phyloP scores from a whole-genome alignment of 805 yeast genomes.

The Saturnispora mendoncae region DNA sequence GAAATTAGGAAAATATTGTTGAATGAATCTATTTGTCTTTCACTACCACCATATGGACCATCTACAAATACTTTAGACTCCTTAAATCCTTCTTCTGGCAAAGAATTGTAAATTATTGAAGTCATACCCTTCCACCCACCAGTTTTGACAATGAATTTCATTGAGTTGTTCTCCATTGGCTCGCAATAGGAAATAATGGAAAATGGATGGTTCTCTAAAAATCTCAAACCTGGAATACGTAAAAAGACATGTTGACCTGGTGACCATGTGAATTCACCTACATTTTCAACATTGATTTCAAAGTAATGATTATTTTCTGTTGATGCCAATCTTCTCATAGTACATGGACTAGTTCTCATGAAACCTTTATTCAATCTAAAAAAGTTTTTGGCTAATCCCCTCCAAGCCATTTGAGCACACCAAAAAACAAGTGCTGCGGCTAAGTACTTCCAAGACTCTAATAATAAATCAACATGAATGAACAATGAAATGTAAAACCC shows the following conservation, averaged over 20 bases:
- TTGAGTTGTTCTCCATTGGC: conserved; percentile 18
- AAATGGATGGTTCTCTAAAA: conserved; percentile 50
- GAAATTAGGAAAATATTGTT: conserved; percentile 35
- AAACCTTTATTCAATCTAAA: conserved; percentile 36
- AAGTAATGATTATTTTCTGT: conserved; percentile 31
- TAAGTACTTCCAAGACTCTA: conserved; percentile 35
- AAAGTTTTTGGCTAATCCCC: conserved; percentile 37
- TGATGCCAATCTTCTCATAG: conserved; percentile 24
- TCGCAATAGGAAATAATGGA: conserved; percentile 34
- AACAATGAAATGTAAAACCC: conserved; percentile 40
- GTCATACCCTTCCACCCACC: conserved; percentile 37
- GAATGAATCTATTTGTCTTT: conserved; percentile 38
- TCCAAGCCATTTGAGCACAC: conserved; percentile 39
- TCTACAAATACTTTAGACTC: conserved; percentile 34
- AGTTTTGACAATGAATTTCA: conserved; percentile 39
- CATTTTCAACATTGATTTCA: conserved; percentile 27
- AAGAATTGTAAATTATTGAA: conserved; percentile 22
- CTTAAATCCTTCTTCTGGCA: conserved; percentile 23
- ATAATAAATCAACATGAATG: conserved; percentile 33
- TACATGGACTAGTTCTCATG: conserved; percentile 21
- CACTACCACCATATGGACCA: conserved; percentile 52
- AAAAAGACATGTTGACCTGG: conserved; percentile 51
- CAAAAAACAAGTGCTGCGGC: conserved; percentile 46
- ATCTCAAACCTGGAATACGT: conserved; percentile 35
- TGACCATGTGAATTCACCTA: conserved; percentile 35